Conservation (phyloP, 768 basidiomycete genomes). For the Rhizopogon vesiculosus region DNA sequence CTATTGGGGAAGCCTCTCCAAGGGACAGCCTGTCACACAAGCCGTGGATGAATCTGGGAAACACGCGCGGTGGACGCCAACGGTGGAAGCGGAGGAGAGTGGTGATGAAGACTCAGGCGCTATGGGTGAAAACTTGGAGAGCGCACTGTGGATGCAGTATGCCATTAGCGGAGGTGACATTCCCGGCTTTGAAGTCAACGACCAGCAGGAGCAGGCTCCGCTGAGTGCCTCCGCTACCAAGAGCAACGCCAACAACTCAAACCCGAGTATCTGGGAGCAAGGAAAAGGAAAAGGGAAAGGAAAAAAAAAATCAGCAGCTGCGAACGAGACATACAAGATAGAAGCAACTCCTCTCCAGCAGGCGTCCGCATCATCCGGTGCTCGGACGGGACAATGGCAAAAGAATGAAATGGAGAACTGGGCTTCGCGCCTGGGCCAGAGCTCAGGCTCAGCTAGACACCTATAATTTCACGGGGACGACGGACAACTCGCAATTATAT, state of each 20-base stretch:
- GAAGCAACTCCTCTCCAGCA: conserved; percentile 19
- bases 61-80: conserved; percentile 24
- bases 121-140: conserved; percentile 11
- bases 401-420: conserved; percentile 28
- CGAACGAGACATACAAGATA: not conserved
- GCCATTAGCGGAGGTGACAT: conserved; percentile 23
- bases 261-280: conserved; percentile 16
- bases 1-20: conserved; percentile 27
- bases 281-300: conserved; percentile 18
- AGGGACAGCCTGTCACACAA: conserved; percentile 9
- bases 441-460: conserved; percentile 24
- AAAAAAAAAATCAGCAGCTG: conserved; percentile 14
- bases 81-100: conserved; percentile 11
- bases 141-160: conserved; percentile 25
- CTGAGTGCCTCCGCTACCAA: not conserved
- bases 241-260: not conserved
- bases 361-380: conserved; percentile 21
- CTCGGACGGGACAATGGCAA: conserved; percentile 25
- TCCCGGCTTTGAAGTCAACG: conserved; percentile 7
- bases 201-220: not conserved
- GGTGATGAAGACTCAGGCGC: conserved; percentile 18
- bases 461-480: conserved; percentile 14
- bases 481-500: not conserved
- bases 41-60: conserved; percentile 4
- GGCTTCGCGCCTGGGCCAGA: conserved; percentile 24